Evolutionary conservation across 129 eudicot genomes (phyloP), one percentile per base, ranked within the genome.

Genomic region (Silybum marianum): DNA sequence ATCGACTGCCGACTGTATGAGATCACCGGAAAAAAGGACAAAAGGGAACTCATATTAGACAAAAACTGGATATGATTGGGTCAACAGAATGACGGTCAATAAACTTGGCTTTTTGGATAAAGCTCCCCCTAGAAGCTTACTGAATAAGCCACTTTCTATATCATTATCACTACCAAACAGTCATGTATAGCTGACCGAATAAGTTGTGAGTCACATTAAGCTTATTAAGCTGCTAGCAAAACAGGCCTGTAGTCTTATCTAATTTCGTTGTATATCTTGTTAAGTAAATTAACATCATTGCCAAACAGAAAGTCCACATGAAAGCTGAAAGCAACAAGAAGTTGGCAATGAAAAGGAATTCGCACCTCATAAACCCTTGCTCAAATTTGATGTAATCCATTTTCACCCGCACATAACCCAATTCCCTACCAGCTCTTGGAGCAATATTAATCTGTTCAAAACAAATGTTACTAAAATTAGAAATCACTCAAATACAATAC

Each of bases 371-470:
- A 90, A 92, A 80, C 69, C 96, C 97, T 83, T 80, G 85, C 70
- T 79, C 80, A 60, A 92, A 87, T 80, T 90, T 94, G 46, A 92
- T 68, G 75, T 83, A 82, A 79, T 94, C 97, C 90, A 92, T 84
- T 88, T 89, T 94, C 80, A 86, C 74, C 72, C 97, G 87, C 60
- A 87, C 96, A 82, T 94, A 92, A 69, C 98, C 98, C 80, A 90
- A 75, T 71, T 94, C 97, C 80, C 91, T 87, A 36, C 98, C 97
- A 77, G 97, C 97, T 86, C 98, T 89, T 3, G 98, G 98, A 66
- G 97, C 86, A 73, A 94, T 92, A 66, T 90, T 94, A 73, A 92
- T 60, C 98, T 94, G 90, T 77, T 75, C n/a, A 80, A 82, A 42
- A 72, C 28, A 72, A 63, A 73, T 25, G 9, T 19, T 51, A 26